Conservation (phyloP, 108 stramenopile genomes). For the Schizochytrium sp. region DNA sequence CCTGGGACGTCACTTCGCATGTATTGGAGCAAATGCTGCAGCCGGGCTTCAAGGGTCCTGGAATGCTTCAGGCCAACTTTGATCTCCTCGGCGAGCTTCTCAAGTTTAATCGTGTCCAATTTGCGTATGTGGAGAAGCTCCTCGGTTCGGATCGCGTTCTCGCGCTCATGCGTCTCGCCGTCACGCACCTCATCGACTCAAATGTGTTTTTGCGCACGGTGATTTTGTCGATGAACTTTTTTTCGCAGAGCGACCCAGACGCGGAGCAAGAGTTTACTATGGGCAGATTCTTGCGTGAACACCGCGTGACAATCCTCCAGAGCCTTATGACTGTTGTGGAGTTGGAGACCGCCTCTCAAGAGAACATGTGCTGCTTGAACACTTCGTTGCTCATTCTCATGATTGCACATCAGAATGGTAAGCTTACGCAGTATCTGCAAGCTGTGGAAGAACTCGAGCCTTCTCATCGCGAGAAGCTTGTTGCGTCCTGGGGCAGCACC, state of each 20-base stretch:
- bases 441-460: background rate
- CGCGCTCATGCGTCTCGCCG: constrained; percentile 55
- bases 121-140: constrained; percentile 37
- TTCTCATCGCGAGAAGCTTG: background rate
- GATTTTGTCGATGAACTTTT: constrained; percentile 51
- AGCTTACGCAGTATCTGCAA: background rate
- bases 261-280: background rate
- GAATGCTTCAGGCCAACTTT: constrained; percentile 72
- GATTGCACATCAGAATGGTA: background rate
- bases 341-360: constrained; percentile 17
- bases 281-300: background rate
- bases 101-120: constrained; percentile 58
- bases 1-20: constrained; percentile 53
- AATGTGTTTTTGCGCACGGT: constrained; percentile 78
- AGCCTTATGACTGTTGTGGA: constrained; percentile 17
- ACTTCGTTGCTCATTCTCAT: constrained; percentile 21
- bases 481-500: background rate
- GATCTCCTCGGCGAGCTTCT: constrained; percentile 73
- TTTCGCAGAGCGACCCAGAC: background rate
- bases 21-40: constrained; percentile 52
- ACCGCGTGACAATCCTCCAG: constrained; percentile 6
- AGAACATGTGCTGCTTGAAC: constrained; percentile 32
- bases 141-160: constrained; percentile 56
- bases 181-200: constrained; percentile 70
- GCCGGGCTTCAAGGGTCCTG: constrained; percentile 53